Base-by-base conservation (phyloP, 108 stramenopile genomes). In the Fragilaria radians region DNA sequence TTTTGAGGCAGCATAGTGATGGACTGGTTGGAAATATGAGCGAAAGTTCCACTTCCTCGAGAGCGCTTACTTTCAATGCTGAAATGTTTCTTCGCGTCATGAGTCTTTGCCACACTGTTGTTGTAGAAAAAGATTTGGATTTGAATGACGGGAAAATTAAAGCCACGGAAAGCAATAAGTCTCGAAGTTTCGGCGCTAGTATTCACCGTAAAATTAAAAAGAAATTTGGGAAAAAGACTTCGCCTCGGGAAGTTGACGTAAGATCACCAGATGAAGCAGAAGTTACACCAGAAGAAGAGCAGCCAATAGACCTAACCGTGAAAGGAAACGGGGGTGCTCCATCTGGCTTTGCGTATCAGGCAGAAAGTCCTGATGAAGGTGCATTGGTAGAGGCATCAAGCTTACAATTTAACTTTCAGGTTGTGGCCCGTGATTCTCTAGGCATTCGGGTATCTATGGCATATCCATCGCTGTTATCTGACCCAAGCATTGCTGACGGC, bases 331-430 rank as follows among this genome's bases (percentile, higher is more conserved):
- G 88, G 53, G 89, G 89, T 17, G 88, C 91, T 2, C 91, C 91
- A 23, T 34, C 58, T 5, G 91, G 91, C 5, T 82, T 56, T 56
- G 77, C 76, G 1, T 95, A 95, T 62, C 90, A 92, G 59, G 94
- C 94, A 4, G 94, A 95, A 61, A 87, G 85, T 76, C 94, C 94
- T 3, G 94, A 95, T 46, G 94, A 95, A 71, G 86, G 86, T 42
- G 94, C 94, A 0, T 80, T 95, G 26, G 94, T 95, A 21, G 68
- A 78, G 4, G 88, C 80, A 18, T 86, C 88, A 26, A 86, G 88
- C 55, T 76, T 70, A 25, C 64, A 70, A 31, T 89, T 74, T 67
- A 85, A 83, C 7, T 92, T 86, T 59, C 90, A 90, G 61, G 76
- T 95, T 19, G 23, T 88, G 17, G 78, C 76, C 34, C 66, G 95